Percentiles rank a stretch among this genome's conserved stretches.
Evolutionary conservation across 2,329 filamentous ascomycete genomes (phyloP).

Genomic region (Hawksworthiomyces lignivorus): DNA sequence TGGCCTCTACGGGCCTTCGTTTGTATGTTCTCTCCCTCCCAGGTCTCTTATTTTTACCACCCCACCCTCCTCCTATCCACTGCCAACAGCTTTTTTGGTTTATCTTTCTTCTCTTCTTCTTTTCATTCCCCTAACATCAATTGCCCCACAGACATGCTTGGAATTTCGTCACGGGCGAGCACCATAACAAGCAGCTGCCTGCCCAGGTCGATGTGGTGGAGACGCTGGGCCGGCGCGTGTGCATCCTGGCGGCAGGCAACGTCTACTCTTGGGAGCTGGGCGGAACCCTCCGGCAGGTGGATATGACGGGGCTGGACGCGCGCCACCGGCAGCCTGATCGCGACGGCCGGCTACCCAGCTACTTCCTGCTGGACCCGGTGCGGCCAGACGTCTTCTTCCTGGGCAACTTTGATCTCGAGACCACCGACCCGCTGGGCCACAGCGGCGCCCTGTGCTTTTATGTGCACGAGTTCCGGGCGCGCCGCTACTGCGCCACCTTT

Average conservation of each 20-base stretch:
- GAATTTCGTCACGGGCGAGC: slow-evolving; percentile 11
- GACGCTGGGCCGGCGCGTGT: slow-evolving; percentile 12
- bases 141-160: slow-evolving; percentile 6
- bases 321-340: slow-evolving; percentile 10
- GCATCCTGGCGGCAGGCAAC: slow-evolving; percentile 6
- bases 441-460: slow-evolving; percentile 7
- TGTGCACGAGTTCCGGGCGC: slow-evolving; percentile 11
- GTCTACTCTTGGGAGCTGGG: slow-evolving; percentile 12
- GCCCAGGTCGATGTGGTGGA: slow-evolving; percentile 9
- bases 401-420: slow-evolving; percentile 8
- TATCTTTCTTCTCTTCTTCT: too few species aligned
- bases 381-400: slow-evolving; percentile 11
- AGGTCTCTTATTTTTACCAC: too few species aligned
- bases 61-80: too few species aligned
- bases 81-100: too few species aligned
- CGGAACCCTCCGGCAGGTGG: slow-evolving; percentile 6
- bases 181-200: slow-evolving; percentile 6
- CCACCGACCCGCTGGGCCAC: not conserved
- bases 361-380: slow-evolving; percentile 10
- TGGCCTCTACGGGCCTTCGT: slow-evolving; percentile 3
- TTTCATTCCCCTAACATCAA: not conserved
- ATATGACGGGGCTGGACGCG: slow-evolving; percentile 6
- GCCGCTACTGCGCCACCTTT: slow-evolving; percentile 8
- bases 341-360: slow-evolving; percentile 13
- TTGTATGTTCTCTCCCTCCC: slow-evolving; percentile 3